phyloP scores from a whole-genome alignment of 2,329 filamentous ascomycete species.

The Sporothrix sp. region DNA sequence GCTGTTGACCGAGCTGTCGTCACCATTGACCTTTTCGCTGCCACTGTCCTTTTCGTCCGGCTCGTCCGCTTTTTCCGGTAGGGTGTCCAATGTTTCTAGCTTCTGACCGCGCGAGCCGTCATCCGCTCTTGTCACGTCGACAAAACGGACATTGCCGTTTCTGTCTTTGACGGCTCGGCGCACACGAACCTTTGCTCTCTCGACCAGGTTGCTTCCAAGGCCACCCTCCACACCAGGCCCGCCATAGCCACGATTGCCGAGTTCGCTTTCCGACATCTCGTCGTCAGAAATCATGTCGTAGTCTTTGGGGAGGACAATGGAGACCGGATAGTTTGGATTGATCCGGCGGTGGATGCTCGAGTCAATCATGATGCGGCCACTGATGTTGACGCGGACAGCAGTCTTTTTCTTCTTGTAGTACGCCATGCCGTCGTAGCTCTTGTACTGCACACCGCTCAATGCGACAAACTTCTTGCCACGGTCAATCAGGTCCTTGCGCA shows the following conservation, averaged over 20 bases:
- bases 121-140: slow-evolving; percentile 17
- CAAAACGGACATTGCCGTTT: slow-evolving; percentile 28
- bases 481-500: slow-evolving; percentile 60
- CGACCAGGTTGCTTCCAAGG: slow-evolving; percentile 26
- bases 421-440: slow-evolving; percentile 71
- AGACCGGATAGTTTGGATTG: slow-evolving; percentile 77
- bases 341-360: slow-evolving; percentile 71
- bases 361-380: slow-evolving; percentile 82
- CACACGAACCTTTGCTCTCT: slow-evolving; percentile 33
- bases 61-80: slow-evolving; percentile 25
- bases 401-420: slow-evolving; percentile 73
- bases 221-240: slow-evolving; percentile 25
- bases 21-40: slow-evolving; percentile 8
- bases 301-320: slow-evolving; percentile 63
- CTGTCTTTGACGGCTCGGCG: slow-evolving; percentile 43
- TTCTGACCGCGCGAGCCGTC: slow-evolving; percentile 24
- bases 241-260: slow-evolving; percentile 17
- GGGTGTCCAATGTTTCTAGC: slow-evolving; percentile 33
- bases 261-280: slow-evolving; percentile 36
- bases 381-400: slow-evolving; percentile 71
- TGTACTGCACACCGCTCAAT: slow-evolving; percentile 76
- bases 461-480: slow-evolving; percentile 77
- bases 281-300: slow-evolving; percentile 47
- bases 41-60: slow-evolving; percentile 8
- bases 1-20: too few species aligned